Percentiles rank a stretch among this genome's conserved stretches.
These are phyloP conservation scores for Hagleromyces aurorensis DNA, from an alignment of 805 yeast species.

Conservation along the genomic window DNA sequence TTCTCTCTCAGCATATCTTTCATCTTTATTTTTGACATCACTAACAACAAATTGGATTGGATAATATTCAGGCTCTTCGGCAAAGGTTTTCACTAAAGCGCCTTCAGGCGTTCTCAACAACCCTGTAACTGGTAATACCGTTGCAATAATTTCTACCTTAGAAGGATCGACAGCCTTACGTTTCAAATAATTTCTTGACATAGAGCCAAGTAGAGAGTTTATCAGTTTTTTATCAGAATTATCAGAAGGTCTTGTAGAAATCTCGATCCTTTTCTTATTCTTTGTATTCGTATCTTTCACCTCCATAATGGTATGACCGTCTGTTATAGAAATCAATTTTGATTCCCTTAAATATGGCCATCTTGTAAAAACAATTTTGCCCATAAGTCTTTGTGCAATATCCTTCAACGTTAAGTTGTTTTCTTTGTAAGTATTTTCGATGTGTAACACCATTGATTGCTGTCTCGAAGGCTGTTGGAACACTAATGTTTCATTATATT, in stretches of 20 bases:
- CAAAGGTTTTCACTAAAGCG: constrained; percentile 67
- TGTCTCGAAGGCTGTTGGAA: constrained; percentile 83
- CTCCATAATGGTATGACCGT: constrained; percentile 42
- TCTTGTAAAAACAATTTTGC: constrained; percentile 58
- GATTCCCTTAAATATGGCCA: constrained; percentile 93
- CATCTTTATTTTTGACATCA: constrained; percentile 63
- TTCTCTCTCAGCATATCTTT: constrained; percentile 60
- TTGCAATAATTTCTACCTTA: constrained; percentile 47
- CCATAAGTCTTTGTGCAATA: constrained; percentile 54
- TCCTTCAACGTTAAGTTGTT: constrained; percentile 51
- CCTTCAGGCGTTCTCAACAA: constrained; percentile 62
- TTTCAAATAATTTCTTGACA: constrained; percentile 38
- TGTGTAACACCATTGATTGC: constrained; percentile 64
- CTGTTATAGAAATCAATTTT: constrained; percentile 54
- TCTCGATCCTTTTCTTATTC: constrained; percentile 28
- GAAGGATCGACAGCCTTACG: constrained; percentile 58
- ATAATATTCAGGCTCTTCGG: constrained; percentile 42
- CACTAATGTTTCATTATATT: constrained; percentile 57
- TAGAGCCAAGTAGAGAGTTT: constrained; percentile 33
- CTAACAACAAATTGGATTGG: constrained; percentile 83
- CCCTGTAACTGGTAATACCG: constrained; percentile 73
- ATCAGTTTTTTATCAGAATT: constrained; percentile 42
- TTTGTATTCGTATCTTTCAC: constrained; percentile 8
- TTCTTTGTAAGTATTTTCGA: constrained; percentile 44
- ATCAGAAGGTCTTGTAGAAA: constrained; percentile 35